A percentile compares a stretch with the other conserved stretches of the same genome.
Conservation (phyloP, 805 yeast genomes). For the Torulaspora quercuum region DNA sequence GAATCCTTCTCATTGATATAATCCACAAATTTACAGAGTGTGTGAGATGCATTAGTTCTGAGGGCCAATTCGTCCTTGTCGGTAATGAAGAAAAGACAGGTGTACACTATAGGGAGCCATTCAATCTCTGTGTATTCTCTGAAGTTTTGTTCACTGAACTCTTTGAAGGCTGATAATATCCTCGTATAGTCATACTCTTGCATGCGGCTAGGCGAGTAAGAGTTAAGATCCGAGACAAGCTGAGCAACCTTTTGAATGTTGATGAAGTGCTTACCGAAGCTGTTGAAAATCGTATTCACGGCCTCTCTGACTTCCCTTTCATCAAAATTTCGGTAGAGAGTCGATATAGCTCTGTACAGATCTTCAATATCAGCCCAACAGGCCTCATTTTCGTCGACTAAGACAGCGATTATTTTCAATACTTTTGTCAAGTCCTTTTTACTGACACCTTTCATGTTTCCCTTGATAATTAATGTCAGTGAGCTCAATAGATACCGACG, state of each 20-base stretch:
- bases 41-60: conserved; percentile 69
- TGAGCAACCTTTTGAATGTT: conserved; percentile 46
- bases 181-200: conserved; percentile 77
- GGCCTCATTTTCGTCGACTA: conserved; percentile 54
- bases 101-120: conserved; percentile 78
- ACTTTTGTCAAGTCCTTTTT: conserved; percentile 53
- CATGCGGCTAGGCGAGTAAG: conserved; percentile 58
- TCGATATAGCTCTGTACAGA: conserved; percentile 50
- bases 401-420: conserved; percentile 51
- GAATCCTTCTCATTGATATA: conserved; percentile 38
- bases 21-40: conserved; percentile 64
- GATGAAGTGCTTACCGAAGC: conserved; percentile 52
- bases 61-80: conserved; percentile 78
- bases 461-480: conserved; percentile 57
- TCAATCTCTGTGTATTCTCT: conserved; percentile 46
- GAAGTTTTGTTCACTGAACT: conserved; percentile 56
- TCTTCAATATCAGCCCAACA: conserved; percentile 48
- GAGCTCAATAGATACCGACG: conserved; percentile 53
- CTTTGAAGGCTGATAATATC: conserved; percentile 63
- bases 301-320: conserved; percentile 62
- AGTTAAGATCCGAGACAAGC: conserved; percentile 63
- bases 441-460: conserved; percentile 51
- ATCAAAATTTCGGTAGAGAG: conserved; percentile 53
- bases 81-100: conserved; percentile 64
- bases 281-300: conserved; percentile 55